Conservation (phyloP, 2,329 filamentous ascomycete species). For the Aphanocladium album region DNA sequence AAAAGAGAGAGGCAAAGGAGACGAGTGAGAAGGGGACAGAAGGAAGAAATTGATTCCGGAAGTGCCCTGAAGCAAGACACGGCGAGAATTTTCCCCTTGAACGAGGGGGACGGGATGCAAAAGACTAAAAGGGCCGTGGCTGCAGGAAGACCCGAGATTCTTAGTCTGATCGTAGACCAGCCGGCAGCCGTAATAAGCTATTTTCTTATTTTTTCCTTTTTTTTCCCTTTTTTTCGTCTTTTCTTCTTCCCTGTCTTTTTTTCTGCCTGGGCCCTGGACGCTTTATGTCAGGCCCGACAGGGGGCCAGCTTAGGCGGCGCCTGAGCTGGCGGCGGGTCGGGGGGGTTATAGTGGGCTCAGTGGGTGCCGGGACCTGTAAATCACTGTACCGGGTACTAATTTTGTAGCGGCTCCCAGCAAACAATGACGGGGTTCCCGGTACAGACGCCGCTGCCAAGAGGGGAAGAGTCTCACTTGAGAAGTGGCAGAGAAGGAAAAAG, state of each 20-base stretch:
- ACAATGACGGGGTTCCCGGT: not conserved
- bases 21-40: not conserved
- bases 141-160: not conserved
- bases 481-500: not conserved
- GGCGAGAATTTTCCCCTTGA: not conserved
- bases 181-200: not conserved
- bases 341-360: not conserved
- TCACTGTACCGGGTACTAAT: conserved; percentile 1
- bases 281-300: conserved; percentile 12
- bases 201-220: not conserved
- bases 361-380: not conserved
- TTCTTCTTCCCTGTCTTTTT: not conserved
- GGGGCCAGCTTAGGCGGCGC: not conserved
- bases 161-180: not conserved
- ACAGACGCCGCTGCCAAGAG: not conserved
- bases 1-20: not conserved
- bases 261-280: not conserved
- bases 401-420: not conserved
- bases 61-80: not conserved
- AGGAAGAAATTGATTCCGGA: not conserved
- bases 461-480: not conserved
- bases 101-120: not conserved
- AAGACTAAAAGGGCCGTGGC: not conserved
- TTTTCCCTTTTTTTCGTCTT: not conserved
- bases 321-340: not conserved